Evolutionary conservation across 306 rosid genomes (phyloP).

Genomic region (Alnus glutinosa): DNA sequence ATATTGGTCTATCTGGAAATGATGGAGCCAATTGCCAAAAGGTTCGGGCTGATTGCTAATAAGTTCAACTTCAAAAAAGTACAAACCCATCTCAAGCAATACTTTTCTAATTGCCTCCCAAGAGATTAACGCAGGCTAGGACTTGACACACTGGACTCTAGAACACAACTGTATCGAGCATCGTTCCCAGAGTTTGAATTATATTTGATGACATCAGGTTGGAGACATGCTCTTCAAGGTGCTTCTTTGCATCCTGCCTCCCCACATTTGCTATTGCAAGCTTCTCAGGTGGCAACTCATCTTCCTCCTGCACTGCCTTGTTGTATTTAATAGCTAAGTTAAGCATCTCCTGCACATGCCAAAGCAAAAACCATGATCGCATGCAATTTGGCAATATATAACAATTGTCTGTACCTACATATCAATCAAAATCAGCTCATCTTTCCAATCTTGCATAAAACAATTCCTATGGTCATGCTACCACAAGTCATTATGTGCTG

Average conservation of each 20-base stretch:
- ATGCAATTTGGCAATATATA: neutral
- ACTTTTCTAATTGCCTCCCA: neutral
- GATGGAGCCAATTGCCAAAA: neutral
- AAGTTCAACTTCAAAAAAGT: neutral
- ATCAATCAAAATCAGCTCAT: neutral
- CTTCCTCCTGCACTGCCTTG: slow-evolving; percentile 97
- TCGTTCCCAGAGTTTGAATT: slow-evolving; percentile 86
- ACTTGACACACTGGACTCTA: slow-evolving; percentile 27
- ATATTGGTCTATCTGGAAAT: neutral
- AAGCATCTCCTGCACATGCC: slow-evolving; percentile 73
- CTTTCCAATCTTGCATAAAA: neutral
- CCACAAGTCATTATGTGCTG: neutral
- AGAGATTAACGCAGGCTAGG: neutral
- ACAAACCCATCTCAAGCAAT: neutral
- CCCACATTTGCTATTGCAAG: slow-evolving; percentile 95
- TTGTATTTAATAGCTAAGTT: slow-evolving; percentile 74
- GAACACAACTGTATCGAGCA: slow-evolving; percentile 93
- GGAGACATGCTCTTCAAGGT: slow-evolving; percentile 91
- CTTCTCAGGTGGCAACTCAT: slow-evolving; percentile 83
- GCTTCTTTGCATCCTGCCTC: slow-evolving; percentile 96
- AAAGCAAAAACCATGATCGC: neutral
- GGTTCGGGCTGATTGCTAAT: neutral
- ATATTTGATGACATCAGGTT: slow-evolving; percentile 94
- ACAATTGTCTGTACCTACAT: neutral
- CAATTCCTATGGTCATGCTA: neutral